Evolutionary conservation across 2,329 filamentous ascomycete genomes (phyloP).

Genomic region (Fusarium equiseti): DNA sequence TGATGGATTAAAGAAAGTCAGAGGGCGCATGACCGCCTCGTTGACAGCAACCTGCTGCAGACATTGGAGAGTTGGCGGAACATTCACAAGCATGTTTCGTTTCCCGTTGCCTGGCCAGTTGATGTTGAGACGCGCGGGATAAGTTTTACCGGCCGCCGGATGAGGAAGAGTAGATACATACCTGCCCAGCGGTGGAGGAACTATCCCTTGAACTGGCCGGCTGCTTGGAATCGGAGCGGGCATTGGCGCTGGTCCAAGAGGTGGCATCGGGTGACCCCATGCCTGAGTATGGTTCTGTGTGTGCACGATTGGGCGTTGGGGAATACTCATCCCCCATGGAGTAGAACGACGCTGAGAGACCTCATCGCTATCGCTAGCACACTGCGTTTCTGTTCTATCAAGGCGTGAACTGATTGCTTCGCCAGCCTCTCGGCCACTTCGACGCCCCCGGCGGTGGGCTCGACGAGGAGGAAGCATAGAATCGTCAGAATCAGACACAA

Average conservation of each 20-base stretch:
- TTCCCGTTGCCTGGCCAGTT: constrained; percentile 47
- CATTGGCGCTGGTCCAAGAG: neutral
- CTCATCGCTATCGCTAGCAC: constrained; percentile 20
- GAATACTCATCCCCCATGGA: constrained; percentile 16
- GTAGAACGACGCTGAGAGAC: constrained; percentile 11
- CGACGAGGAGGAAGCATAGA: constrained; percentile 29
- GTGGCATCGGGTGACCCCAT: constrained; percentile 20
- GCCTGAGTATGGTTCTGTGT: constrained; percentile 16
- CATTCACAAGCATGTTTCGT: constrained; percentile 49
- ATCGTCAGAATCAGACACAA: constrained; percentile 42
- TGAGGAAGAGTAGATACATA: constrained; percentile 15
- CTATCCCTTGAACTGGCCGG: constrained; percentile 1
- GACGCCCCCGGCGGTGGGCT: constrained; percentile 24
- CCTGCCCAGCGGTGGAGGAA: constrained; percentile 17
- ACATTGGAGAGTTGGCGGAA: constrained; percentile 52
- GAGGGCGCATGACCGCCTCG: constrained; percentile 38
- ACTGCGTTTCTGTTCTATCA: constrained; percentile 18
- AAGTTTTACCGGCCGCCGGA: constrained; percentile 9
- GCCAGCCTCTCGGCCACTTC: constrained; percentile 20
- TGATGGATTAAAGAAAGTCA: constrained; percentile 17
- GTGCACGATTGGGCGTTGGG: constrained; percentile 17
- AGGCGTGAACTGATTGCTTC: constrained; percentile 27
- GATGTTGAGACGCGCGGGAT: constrained; percentile 47
- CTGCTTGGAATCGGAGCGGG: constrained; percentile 7
- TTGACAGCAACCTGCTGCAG: constrained; percentile 38